phyloP scores from a whole-genome alignment of 129 eudicot genomes.

The Oenanthe sinensis region DNA sequence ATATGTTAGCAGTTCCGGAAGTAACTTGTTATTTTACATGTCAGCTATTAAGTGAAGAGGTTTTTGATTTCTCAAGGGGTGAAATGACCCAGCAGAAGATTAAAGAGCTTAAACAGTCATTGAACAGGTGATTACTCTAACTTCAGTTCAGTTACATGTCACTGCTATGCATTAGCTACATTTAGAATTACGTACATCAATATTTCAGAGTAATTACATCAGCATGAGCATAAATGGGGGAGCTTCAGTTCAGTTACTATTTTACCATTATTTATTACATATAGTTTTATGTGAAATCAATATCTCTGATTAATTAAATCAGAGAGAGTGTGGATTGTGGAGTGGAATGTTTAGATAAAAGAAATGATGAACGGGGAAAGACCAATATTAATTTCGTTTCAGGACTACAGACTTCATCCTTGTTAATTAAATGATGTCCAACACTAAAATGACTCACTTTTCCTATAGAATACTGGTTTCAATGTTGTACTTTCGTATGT shows the following conservation, averaged over 20 bases:
- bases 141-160: not conserved
- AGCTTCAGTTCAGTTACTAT: not conserved
- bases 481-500: not conserved
- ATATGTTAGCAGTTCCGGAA: not conserved
- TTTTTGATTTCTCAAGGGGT: constrained; percentile 98
- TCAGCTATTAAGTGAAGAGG: constrained; percentile 96
- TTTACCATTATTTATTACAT: not conserved
- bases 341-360: not conserved
- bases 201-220: not conserved
- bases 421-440: not conserved
- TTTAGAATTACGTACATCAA: not conserved
- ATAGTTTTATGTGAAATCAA: not conserved
- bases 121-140: constrained; percentile 50
- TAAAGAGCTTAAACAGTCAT: constrained; percentile 88
- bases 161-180: not conserved
- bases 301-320: not conserved
- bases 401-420: not conserved
- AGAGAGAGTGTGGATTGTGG: not conserved
- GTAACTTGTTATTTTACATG: constrained; percentile 7
- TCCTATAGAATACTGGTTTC: not conserved
- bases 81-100: constrained; percentile 99
- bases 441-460: not conserved
- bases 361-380: not conserved
- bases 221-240: not conserved
- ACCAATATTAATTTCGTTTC: not conserved